Conservation (phyloP, 768 basidiomycete species). For the Russula sp. region DNA sequence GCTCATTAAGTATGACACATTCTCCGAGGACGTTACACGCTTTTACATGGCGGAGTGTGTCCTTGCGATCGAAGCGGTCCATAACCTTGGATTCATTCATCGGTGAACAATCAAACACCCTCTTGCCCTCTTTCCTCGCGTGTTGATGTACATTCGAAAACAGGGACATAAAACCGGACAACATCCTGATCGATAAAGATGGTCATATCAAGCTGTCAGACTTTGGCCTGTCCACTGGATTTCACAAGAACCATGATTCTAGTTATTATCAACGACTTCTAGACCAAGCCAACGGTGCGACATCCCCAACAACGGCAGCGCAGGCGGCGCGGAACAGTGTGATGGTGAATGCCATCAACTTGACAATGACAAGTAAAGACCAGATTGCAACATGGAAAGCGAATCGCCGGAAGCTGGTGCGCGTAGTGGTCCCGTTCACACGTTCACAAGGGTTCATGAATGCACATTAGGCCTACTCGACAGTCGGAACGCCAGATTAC, state of each 20-base stretch:
- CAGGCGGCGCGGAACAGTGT: slow-evolving; percentile 82
- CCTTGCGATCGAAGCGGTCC: slow-evolving; percentile 95
- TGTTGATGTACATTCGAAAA: slow-evolving; percentile 6
- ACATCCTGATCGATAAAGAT: slow-evolving; percentile 95
- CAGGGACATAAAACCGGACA: slow-evolving; percentile 99
- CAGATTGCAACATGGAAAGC: slow-evolving; percentile 99
- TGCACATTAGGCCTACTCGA: slow-evolving; percentile 77
- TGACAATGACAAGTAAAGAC: slow-evolving; percentile 91
- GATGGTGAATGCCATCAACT: slow-evolving; percentile 93
- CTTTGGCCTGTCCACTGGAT: slow-evolving; percentile 98
- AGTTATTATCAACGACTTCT: slow-evolving; percentile 88
- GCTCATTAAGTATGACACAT: slow-evolving; percentile 99
- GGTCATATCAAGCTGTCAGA: slow-evolving; percentile 98
- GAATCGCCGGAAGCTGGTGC: slow-evolving; percentile 87
- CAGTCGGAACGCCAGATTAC: slow-evolving; percentile 94
- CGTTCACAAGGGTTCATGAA: slow-evolving; percentile 1
- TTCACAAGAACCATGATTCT: slow-evolving; percentile 96
- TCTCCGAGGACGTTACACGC: slow-evolving; percentile 94
- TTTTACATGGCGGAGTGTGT: slow-evolving; percentile 99
- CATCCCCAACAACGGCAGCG: slow-evolving; percentile 35
- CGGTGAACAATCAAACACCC: slow-evolving; percentile 45
- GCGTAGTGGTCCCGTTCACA: slow-evolving; percentile 21
- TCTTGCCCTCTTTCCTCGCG: background rate
- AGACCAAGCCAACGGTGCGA: slow-evolving; percentile 51
- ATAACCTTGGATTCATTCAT: slow-evolving; percentile 95